Conservation (phyloP, 2,329 filamentous ascomycete genomes). For the Aspergillus versicolor region DNA sequence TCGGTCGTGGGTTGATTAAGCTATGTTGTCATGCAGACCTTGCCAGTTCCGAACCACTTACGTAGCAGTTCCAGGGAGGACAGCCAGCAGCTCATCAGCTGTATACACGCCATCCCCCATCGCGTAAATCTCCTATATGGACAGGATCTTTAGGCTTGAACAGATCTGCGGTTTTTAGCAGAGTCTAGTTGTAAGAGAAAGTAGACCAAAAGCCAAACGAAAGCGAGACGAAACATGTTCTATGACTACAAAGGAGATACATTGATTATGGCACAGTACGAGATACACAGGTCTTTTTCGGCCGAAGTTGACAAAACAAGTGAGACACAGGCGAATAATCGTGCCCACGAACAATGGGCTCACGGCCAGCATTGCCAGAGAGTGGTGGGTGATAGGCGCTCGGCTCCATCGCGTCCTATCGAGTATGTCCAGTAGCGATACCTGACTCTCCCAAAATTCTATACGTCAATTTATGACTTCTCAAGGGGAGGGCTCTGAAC, state of each 20-base stretch:
- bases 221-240: constrained; percentile 25
- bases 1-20: neutral
- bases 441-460: constrained; percentile 25
- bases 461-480: constrained; percentile 32
- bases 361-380: constrained; percentile 18
- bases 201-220: neutral
- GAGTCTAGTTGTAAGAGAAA: too few species aligned
- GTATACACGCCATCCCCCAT: neutral
- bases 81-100: neutral
- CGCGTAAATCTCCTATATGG: too few species aligned
- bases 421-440: constrained; percentile 22
- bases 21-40: neutral
- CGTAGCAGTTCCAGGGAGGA: neutral
- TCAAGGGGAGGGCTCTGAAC: constrained; percentile 62
- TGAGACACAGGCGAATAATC: constrained; percentile 26
- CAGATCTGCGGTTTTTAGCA: too few species aligned
- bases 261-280: constrained; percentile 47
- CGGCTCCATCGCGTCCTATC: constrained; percentile 13
- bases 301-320: constrained; percentile 29
- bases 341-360: constrained; percentile 16
- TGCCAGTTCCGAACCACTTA: neutral
- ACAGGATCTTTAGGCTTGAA: neutral
- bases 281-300: constrained; percentile 40
- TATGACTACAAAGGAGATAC: constrained; percentile 44
- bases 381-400: constrained; percentile 11